Evolutionary conservation across 2,329 filamentous ascomycete genomes (phyloP), one percentile per base, ranked within the genome.

Genomic region (Ascochyta fabae): DNA sequence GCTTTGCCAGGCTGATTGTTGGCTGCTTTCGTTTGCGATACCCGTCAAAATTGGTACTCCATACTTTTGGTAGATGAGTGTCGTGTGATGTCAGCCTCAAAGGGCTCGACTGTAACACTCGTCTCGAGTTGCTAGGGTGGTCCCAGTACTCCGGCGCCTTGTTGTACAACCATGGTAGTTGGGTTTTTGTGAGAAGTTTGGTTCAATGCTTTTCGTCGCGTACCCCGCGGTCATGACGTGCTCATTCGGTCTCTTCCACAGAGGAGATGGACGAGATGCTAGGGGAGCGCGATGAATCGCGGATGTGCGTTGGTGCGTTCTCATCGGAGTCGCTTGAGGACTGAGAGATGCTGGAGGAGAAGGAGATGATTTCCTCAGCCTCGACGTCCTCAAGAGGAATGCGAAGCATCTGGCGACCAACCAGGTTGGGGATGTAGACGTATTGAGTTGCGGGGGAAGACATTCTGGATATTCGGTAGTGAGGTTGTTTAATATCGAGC

Each of bases 361-460:
- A 50, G 31, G 49, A 33, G 27, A 55, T 52, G 23, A 55, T 59
- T 26, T 61, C 57, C 31, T 71, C 66, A 6, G 59, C 53, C 40
- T 66, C 62, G 31, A 60, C 48, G 13, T 69, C 61, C 35, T 72
- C 68, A 15, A 73, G 41, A 15, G 70, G 68, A 26, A 75, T 68
- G 56, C 72, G 70, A 38, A 75, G 69, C 64, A 74, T 72, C 58
- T 75, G 72, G 41, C 71, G 65, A 48, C 72, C 72, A 47, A 74
- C 71, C 8, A 75, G 68, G 64, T 75, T 75, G 62, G 72, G 71
- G 51, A 75, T 74, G 68, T 75, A 75, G 58, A 74, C 70, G 61
- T 71, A 74, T 67, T 72, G 64, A 23, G 64, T 59, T 38, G 59
- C 48, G 46, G 67, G 64, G 34, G 68, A 64, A 58, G 70, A 72